Evolutionary conservation across 2,329 filamentous ascomycete species (phyloP).

Genomic region (Alternaria sp.): DNA sequence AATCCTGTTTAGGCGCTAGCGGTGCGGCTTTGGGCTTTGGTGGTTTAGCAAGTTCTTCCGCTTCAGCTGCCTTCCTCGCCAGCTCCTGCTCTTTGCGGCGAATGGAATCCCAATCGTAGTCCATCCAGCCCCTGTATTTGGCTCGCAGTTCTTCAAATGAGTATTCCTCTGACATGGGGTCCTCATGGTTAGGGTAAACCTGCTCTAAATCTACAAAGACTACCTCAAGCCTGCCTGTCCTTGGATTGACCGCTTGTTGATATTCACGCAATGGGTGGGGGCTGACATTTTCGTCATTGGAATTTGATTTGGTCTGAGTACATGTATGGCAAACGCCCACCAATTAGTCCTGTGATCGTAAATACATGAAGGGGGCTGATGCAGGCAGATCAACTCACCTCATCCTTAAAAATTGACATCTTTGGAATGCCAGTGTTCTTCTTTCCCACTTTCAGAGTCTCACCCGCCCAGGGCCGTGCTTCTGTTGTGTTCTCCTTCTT

Average conservation of each 20-base stretch:
- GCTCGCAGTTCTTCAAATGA: conserved; percentile 95
- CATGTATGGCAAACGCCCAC: conserved; percentile 59
- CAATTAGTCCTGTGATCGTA: conserved; percentile 83
- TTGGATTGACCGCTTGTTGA: conserved; percentile 82
- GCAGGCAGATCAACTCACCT: conserved; percentile 71
- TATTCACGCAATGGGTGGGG: conserved; percentile 75
- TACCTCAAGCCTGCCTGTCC: conserved; percentile 82
- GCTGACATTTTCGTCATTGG: conserved; percentile 49
- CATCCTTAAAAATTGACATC: conserved; percentile 92
- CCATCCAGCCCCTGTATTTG: conserved; percentile 72
- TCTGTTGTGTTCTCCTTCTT: conserved; percentile 94
- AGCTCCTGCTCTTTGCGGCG: conserved; percentile 39
- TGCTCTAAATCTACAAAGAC: conserved; percentile 87
- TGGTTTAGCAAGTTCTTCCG: conserved; percentile 21
- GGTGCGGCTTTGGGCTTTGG: conserved; percentile 25
- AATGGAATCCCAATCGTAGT: conserved; percentile 61
- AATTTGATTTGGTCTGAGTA: conserved; percentile 60
- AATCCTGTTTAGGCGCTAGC: conserved; percentile 30
- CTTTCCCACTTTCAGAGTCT: conserved; percentile 86
- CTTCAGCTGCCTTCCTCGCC: conserved; percentile 39
- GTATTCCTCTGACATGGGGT: conserved; percentile 73
- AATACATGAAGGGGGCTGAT: conserved; percentile 52
- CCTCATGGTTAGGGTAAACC: conserved; percentile 80
- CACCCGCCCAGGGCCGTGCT: conserved; percentile 88
- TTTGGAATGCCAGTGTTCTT: conserved; percentile 80